These are phyloP conservation scores for Cutaneotrichosporon arboriforme DNA, from an alignment of 1,284 basidiomycete genomes.

Conservation along the genomic window DNA sequence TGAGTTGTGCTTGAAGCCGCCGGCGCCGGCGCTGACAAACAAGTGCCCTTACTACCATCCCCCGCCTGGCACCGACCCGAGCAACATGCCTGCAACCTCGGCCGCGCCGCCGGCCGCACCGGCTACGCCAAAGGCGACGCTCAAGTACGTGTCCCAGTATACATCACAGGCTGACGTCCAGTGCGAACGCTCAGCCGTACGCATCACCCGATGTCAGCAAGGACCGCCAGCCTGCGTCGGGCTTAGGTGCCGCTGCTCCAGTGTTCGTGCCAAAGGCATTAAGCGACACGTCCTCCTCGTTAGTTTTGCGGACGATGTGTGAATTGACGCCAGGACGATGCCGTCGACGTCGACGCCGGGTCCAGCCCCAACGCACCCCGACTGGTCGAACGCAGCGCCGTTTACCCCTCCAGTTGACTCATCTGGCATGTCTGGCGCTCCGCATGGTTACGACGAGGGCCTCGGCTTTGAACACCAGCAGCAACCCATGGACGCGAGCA, in stretches of 20 bases:
- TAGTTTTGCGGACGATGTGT: neutral
- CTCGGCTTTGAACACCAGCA: slow-evolving; percentile 11
- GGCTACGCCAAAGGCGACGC: slow-evolving; percentile 8
- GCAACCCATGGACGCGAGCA: slow-evolving; percentile 17
- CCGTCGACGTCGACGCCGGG: neutral
- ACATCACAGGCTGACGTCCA: neutral
- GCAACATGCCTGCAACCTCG: neutral
- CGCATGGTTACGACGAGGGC: slow-evolving; percentile 27
- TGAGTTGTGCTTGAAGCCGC: slow-evolving; percentile 21
- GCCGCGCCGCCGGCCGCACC: slow-evolving; percentile 5
- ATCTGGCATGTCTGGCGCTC: neutral
- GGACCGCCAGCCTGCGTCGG: slow-evolving; percentile 2
- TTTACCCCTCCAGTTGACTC: slow-evolving; percentile 11
- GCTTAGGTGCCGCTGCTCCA: slow-evolving; percentile 54
- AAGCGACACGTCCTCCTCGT: slow-evolving; percentile 20
- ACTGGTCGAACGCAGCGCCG: slow-evolving; percentile 15
- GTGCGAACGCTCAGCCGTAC: slow-evolving; percentile 8
- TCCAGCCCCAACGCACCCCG: neutral
- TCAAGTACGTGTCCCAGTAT: slow-evolving; percentile 9
- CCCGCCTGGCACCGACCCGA: slow-evolving; percentile 37
- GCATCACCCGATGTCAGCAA: slow-evolving; percentile 50
- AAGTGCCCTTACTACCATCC: slow-evolving; percentile 73
- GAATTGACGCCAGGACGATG: neutral
- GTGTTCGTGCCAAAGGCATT: slow-evolving; percentile 71
- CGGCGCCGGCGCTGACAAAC: neutral